phyloP scores from a whole-genome alignment of 352 stramenopile species.

The Phytopythium sindhum region DNA sequence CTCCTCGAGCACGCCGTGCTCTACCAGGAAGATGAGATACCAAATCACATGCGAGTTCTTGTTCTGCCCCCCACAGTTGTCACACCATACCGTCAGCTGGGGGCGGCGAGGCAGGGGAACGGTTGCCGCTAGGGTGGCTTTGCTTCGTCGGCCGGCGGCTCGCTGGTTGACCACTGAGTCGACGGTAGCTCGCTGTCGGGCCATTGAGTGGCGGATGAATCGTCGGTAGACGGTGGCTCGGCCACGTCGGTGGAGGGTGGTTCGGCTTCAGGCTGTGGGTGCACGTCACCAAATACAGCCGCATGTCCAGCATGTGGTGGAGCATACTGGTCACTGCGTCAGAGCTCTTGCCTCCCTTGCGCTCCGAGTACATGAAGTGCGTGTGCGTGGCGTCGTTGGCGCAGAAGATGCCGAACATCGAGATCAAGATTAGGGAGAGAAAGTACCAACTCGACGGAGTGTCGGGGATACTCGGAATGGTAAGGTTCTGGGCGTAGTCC shows the following conservation, averaged over 20 bases:
- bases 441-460: constrained; percentile 24
- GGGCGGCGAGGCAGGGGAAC: no score
- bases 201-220: background rate
- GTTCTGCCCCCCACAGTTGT: constrained; percentile 22
- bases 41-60: constrained; percentile 19
- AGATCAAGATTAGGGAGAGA: constrained; percentile 12
- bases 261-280: no score
- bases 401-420: constrained; percentile 16
- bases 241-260: background rate
- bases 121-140: no score
- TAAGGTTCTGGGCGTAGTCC: constrained; percentile 19
- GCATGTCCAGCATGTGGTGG: constrained; percentile 6
- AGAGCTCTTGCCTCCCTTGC: constrained; percentile 8
- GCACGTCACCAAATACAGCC: background rate
- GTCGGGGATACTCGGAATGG: background rate
- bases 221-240: no score
- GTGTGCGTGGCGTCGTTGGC: constrained; percentile 4
- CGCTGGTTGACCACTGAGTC: background rate
- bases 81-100: constrained; percentile 10
- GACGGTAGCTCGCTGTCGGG: background rate
- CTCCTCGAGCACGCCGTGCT: background rate
- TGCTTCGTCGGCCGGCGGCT: background rate
- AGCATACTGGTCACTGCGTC: constrained; percentile 18
- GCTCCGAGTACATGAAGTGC: constrained; percentile 18
- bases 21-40: constrained; percentile 6